Evolutionary conservation across 139 green algal genomes (phyloP).

Genomic region (Chloropicon primus): DNA sequence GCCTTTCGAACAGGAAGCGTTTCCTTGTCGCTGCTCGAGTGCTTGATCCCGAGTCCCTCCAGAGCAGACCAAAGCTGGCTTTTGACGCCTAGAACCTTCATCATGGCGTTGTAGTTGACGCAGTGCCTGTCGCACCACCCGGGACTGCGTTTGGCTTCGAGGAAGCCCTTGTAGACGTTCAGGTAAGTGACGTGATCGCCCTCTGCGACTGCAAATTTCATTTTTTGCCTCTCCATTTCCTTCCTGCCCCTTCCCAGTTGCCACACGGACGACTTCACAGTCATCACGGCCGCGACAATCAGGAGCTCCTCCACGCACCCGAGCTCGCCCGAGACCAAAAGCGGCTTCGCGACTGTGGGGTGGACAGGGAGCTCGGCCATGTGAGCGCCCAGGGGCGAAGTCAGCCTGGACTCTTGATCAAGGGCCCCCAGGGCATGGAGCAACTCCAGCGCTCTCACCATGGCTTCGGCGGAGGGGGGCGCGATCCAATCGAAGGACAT

Average conservation of each 20-base stretch:
- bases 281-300: not conserved
- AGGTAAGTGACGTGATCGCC: slow-evolving; percentile 56
- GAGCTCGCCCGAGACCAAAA: not conserved
- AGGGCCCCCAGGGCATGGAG: not conserved
- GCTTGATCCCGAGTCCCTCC: not conserved
- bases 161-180: slow-evolving; percentile 9
- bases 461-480: not conserved
- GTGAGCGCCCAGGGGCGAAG: not conserved
- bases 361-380: not conserved
- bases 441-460: not conserved
- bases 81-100: not conserved
- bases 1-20: not conserved
- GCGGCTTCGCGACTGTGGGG: not conserved
- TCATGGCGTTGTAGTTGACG: not conserved
- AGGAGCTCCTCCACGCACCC: not conserved
- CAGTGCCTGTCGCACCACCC: not conserved
- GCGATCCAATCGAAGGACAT: not conserved
- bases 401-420: not conserved
- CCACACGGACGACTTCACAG: not conserved
- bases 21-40: slow-evolving; percentile 9
- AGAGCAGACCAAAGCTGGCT: not conserved
- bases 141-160: not conserved
- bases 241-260: not conserved
- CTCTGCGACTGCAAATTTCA: slow-evolving; percentile 52
- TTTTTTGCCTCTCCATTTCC: not conserved